Evolutionary conservation across 805 yeast species (phyloP).

Genomic region (Suhomyces xylopsoci): DNA sequence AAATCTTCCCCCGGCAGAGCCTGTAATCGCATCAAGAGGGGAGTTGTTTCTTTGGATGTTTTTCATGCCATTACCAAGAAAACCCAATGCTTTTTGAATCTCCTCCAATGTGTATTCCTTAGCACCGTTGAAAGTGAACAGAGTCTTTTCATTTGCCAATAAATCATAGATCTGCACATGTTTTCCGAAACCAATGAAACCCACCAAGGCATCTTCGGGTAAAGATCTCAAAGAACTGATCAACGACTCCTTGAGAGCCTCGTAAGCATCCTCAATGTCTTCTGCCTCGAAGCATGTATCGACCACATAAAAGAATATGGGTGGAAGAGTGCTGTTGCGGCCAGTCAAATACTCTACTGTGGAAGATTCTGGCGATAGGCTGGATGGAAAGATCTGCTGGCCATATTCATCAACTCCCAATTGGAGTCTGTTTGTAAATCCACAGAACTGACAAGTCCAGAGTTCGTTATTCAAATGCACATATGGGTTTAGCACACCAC

Average conservation of each 20-base stretch:
- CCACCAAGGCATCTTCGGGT: conserved; percentile 55
- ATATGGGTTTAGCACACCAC: conserved; percentile 53
- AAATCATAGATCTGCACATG: conserved; percentile 58
- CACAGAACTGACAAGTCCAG: conserved; percentile 62
- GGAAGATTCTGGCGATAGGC: conserved; percentile 37
- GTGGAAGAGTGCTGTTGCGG: conserved; percentile 38
- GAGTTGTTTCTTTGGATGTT: conserved; percentile 11
- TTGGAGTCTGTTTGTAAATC: conserved; percentile 39
- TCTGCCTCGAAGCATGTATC: conserved; percentile 56
- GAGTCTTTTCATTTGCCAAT: conserved; percentile 19
- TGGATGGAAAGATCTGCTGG: conserved; percentile 27
- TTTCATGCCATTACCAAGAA: conserved; percentile 28
- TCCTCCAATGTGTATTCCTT: conserved; percentile 49
- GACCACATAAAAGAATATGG: conserved; percentile 52
- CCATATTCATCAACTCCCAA: conserved; percentile 14
- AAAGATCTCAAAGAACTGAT: conserved; percentile 43
- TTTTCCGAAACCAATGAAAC: conserved; percentile 58
- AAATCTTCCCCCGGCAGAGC: conserved; percentile 34
- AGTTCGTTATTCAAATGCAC: conserved; percentile 32
- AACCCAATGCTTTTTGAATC: conserved; percentile 45
- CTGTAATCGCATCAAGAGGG: conserved; percentile 12
- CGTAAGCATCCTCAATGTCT: conserved; percentile 40
- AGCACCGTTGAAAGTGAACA: conserved; percentile 52
- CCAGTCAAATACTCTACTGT: conserved; percentile 53
- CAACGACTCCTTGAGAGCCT: conserved; percentile 50